phyloP scores from a whole-genome alignment of 768 basidiomycete genomes.

The Russula olivacea region DNA sequence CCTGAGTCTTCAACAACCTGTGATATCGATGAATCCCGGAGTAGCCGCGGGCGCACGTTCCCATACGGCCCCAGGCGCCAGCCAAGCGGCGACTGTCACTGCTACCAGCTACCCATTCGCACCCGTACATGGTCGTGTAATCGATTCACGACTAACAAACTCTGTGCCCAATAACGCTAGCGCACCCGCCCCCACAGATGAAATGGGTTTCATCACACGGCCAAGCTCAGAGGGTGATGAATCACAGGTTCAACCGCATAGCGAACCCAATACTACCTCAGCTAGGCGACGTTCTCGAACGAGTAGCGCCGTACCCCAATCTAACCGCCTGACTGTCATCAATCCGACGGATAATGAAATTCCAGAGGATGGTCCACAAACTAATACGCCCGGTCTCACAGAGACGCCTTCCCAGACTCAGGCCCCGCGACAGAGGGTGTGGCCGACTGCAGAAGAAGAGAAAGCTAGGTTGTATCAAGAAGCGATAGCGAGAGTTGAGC shows the following conservation, averaged over 20 bases:
- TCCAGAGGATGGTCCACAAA: constrained; percentile 41
- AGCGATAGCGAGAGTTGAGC: constrained; percentile 37
- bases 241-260: constrained; percentile 4
- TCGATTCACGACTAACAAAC: constrained; percentile 14
- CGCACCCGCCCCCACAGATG: constrained; percentile 6
- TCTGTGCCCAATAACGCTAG: constrained; percentile 1
- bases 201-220: constrained; percentile 18
- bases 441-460: constrained; percentile 41
- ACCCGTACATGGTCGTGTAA: constrained; percentile 3
- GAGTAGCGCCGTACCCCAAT: constrained; percentile 26
- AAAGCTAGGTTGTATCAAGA: constrained; percentile 39
- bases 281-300: constrained; percentile 32
- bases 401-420: background rate
- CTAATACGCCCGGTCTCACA: constrained; percentile 14
- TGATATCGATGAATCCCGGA: constrained; percentile 5
- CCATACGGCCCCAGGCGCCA: background rate
- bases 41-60: constrained; percentile 15
- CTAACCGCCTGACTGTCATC: constrained; percentile 38
- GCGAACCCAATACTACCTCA: constrained; percentile 15
- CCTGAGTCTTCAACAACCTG: constrained; percentile 30
- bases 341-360: constrained; percentile 37
- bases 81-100: constrained; percentile 10
- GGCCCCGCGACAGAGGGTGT: constrained; percentile 8
- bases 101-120: constrained; percentile 2
- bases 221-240: constrained; percentile 20